Base-by-base conservation (phyloP, 768 basidiomycete genomes). In the Boletus sensibilis region DNA sequence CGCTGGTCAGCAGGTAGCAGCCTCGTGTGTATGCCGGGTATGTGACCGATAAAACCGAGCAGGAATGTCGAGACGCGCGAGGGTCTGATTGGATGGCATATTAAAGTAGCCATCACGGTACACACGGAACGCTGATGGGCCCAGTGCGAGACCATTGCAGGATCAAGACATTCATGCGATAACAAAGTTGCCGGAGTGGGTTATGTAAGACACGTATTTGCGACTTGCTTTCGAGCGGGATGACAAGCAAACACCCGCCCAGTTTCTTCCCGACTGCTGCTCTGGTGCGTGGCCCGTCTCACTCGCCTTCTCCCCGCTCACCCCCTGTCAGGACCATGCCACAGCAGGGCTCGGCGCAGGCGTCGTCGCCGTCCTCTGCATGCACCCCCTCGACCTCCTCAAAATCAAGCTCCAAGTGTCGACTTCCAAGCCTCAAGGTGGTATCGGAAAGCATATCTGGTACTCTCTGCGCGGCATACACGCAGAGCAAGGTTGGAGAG, bases 311-410 rank as follows among this genome's bases (percentile, higher is more conserved):
- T 2, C 25, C 9, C 0, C 10, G 4, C 10, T 68, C 13, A 66
- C 33, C 34, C 33, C n/a, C 20, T 21, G 37, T 14, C 63, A 96
- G 92, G 97, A 98, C 73, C 94, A 98, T 86, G 94, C 96, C 33
- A 85, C 86, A 51, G 92, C 94, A 42, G 97, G 97, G 53, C 82
- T 98, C 50, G 88, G 91, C 49, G 95, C 97, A 38, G 97, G 97
- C 55, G 85, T 92, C 62, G 87, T 88, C 65, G 91, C 93, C 35
- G 94, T 94, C 46, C 78, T 98, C 31, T 92, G 92, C 73, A 95
- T 98, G 92, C 94, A 98, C 71, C 97, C 97, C 8, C 81, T 99
- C 34, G 97, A 99, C 74, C 82, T 98, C 12, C 80, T 99, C 73
- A 98, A 98, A 76, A 81, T 97, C 69, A 89, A 93, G 68, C 85